Evolutionary conservation across 2,329 filamentous ascomycete species (phyloP).

Genomic region (Colletotrichum musicola): DNA sequence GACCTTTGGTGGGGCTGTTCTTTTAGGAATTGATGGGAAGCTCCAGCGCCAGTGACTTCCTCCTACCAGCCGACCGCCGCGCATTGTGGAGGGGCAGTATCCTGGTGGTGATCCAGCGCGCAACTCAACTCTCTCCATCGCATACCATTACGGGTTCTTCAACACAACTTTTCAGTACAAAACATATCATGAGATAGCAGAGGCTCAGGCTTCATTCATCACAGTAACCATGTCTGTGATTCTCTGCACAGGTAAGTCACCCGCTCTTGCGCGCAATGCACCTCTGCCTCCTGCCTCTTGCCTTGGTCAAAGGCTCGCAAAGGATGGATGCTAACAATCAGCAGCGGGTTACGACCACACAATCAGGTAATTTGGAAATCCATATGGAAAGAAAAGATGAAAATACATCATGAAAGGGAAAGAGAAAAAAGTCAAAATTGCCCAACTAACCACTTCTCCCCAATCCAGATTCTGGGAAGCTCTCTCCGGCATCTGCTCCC

Average conservation of each 20-base stretch:
- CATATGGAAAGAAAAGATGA: conserved; percentile 14
- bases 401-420: neutral
- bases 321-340: conserved; percentile 17
- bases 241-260: conserved; percentile 69
- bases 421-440: neutral
- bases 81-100: conserved; percentile 36
- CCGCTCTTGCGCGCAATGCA: neutral
- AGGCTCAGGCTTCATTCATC: conserved; percentile 20
- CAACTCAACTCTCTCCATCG: neutral
- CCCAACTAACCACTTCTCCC: conserved; percentile 30
- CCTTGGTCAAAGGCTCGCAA: conserved; percentile 4
- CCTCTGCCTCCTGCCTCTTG: neutral
- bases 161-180: neutral
- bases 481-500: conserved; percentile 95
- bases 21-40: conserved; percentile 33
- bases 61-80: conserved; percentile 23
- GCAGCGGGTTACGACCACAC: conserved; percentile 74
- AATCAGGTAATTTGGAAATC: conserved; percentile 59
- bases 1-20: conserved; percentile 36
- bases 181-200: conserved; percentile 38
- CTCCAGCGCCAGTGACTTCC: conserved; percentile 9
- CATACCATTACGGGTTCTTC: neutral
- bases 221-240: conserved; percentile 67
- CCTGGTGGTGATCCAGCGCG: conserved; percentile 19
- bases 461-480: conserved; percentile 92